phyloP scores from a whole-genome alignment of 305 asterid genomes.

The Nicotiana rustica region DNA sequence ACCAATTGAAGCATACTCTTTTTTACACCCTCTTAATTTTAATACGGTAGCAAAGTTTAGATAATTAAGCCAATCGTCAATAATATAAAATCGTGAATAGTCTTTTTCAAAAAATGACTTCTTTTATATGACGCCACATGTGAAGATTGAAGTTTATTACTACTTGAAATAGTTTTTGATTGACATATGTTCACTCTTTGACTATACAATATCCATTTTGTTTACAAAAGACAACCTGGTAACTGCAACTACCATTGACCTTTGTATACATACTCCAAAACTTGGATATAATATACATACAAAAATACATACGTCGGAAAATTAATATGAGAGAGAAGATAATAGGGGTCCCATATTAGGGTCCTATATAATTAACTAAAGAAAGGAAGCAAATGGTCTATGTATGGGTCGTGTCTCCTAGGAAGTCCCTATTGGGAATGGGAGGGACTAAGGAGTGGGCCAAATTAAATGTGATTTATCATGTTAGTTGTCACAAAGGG shows the following conservation, averaged over 20 bases:
- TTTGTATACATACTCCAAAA: no score
- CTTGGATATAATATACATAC: no score
- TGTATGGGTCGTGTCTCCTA: conserved; percentile 46
- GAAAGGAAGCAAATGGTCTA: conserved; percentile 63
- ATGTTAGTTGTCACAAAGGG: conserved; percentile 72
- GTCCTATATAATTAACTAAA: conserved; percentile 44
- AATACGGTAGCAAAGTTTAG: no score
- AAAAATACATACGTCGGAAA: neutral
- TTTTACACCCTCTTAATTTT: no score
- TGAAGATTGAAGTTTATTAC: neutral
- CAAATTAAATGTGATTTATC: conserved; percentile 51
- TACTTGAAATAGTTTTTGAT: neutral
- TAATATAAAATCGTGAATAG: no score
- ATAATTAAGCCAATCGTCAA: no score
- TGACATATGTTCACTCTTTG: neutral
- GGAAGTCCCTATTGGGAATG: conserved; percentile 32
- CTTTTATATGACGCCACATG: neutral
- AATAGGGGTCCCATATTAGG: neutral
- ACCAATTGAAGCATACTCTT: no score
- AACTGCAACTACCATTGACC: no score
- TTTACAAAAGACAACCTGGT: no score
- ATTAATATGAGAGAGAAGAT: neutral
- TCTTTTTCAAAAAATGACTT: no score
- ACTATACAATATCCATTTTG: neutral
- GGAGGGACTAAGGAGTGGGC: conserved; percentile 54